phyloP scores from a whole-genome alignment of 805 yeast species.

The Geotrichum ghanense region DNA sequence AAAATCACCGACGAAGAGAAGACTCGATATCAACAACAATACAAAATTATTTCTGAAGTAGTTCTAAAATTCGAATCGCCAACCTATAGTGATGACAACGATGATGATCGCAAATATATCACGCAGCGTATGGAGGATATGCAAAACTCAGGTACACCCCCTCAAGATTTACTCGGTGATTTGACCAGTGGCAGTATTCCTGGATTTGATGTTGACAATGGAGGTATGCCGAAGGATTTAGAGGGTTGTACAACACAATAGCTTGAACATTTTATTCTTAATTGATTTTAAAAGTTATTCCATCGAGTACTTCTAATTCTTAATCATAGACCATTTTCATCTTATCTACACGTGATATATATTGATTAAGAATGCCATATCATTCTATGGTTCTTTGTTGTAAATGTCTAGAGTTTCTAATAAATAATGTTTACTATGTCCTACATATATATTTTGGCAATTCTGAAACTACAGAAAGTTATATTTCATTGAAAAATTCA shows the following conservation, averaged over 20 bases:
- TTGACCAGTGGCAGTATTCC: conserved; percentile 33
- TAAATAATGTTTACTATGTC: too few relatives aligned
- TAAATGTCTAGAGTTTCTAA: too few relatives aligned
- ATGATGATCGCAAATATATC: conserved; percentile 37
- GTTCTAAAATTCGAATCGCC: conserved; percentile 56
- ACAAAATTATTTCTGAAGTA: conserved; percentile 46
- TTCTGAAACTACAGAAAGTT: too few relatives aligned
- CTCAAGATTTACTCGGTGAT: conserved; percentile 59
- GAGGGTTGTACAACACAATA: conserved; percentile 4
- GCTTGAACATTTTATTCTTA: too few relatives aligned
- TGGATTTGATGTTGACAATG: conserved; percentile 22
- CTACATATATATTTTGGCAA: too few relatives aligned
- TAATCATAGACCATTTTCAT: too few relatives aligned
- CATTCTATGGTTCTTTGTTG: too few relatives aligned
- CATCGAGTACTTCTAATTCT: too few relatives aligned
- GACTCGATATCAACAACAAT: conserved; percentile 49
- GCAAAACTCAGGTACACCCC: conserved; percentile 71
- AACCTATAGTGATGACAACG: conserved; percentile 42
- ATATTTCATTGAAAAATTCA: too few relatives aligned
- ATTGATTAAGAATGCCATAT: too few relatives aligned
- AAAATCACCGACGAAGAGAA: conserved; percentile 36
- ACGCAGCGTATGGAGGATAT: conserved; percentile 45
- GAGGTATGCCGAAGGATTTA: conserved; percentile 6
- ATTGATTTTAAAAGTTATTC: too few relatives aligned
- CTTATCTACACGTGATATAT: too few relatives aligned